A percentile compares a stretch with the other conserved stretches of the same genome.
Evolutionary conservation across 2,329 filamentous ascomycete species (phyloP).

Genomic region (Talaromyces sp.): DNA sequence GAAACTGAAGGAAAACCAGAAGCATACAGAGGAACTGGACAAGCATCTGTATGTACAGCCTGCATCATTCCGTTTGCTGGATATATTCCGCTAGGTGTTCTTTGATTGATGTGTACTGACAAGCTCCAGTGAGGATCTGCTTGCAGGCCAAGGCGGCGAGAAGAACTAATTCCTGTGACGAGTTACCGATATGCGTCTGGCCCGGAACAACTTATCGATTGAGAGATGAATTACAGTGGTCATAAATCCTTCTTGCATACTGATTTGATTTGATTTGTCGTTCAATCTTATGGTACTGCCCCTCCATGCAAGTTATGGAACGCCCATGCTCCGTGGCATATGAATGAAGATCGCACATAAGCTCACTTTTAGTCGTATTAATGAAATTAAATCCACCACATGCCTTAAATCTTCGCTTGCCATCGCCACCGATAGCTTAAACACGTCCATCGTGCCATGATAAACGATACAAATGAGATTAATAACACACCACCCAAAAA

Average conservation of each 20-base stretch:
- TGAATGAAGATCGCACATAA: not conserved
- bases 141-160: constrained; percentile 21
- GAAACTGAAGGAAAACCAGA: constrained; percentile 27
- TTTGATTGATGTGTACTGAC: constrained; percentile 2
- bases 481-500: constrained; percentile 49
- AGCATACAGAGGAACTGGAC: constrained; percentile 31
- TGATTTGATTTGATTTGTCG: not conserved
- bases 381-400: too few relatives aligned
- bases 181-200: not conserved
- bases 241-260: not conserved
- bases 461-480: constrained; percentile 37
- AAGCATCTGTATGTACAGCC: constrained; percentile 25
- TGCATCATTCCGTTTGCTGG: too few relatives aligned
- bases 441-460: constrained; percentile 43
- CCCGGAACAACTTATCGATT: not conserved
- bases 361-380: not conserved
- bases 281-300: too few relatives aligned
- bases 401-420: constrained; percentile 35
- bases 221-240: not conserved
- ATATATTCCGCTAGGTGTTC: too few relatives aligned
- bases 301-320: too few relatives aligned
- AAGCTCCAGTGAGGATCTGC: constrained; percentile 17
- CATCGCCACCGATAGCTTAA: constrained; percentile 43
- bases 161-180: constrained; percentile 13
- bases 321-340: too few relatives aligned